Base-by-base conservation (phyloP, 805 yeast species). In the Monosporozyma servazzii region DNA sequence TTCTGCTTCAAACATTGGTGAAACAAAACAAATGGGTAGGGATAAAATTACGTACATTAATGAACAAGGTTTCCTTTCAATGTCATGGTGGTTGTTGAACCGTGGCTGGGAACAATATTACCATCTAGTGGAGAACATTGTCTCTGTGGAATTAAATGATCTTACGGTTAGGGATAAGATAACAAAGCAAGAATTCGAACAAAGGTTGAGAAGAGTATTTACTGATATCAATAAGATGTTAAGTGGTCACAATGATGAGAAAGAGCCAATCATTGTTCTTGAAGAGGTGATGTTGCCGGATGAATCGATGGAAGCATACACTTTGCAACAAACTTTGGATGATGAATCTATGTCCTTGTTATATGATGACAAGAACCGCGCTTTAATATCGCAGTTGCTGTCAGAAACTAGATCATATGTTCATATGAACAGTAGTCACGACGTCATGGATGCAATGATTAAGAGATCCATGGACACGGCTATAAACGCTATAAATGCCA, bases 31-130 rank as follows among this genome's bases (percentile, higher is more conserved):
- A 15, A 45, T 30, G 47, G 47, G 27, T 11, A 30, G 39, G 21
- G 47, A 45, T 31, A 54, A 54, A 37, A 45, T 44, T 11, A 49
- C 60, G 4, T 80, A 83, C 62, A 68, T 77, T 33, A 75, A 83
- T 39, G 93, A 86, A 59, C 91, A 93, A 60, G 84, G 88, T 48
- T 91, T 86, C 64, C 73, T 91, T 46, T 84, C 95, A 0, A 77
- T 88, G 55, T 84, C 90, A 54, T 91, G 97, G 96, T 91, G 96
- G 96, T 67, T 91, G 45, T 72, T 91, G 48, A 89, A 91, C 66
- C 79, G 82, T 56, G 98, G 98, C 0, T 88, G 93, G 89, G 59
- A 74, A 21, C 70, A 74, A 33, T 69, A 87, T 36, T 74, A 79
- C 21, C 69, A 73, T 29, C 67, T 75, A 20, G 78, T 88, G 29